Conservation (phyloP, 495 filamentous ascomycete genomes). For the Podospora sp. region DNA sequence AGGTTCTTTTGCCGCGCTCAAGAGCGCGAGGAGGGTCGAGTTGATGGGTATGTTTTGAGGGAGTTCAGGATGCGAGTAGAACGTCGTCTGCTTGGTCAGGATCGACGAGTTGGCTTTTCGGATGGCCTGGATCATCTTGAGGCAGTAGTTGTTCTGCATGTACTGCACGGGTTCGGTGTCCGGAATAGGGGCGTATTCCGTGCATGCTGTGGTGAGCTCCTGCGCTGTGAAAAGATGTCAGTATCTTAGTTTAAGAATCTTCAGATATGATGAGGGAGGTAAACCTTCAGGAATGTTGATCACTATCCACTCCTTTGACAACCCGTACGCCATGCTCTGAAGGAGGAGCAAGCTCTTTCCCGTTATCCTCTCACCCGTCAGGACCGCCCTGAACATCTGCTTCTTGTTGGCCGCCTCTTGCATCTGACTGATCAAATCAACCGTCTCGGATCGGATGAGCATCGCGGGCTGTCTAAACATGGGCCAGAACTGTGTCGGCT, state of each 20-base stretch:
- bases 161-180: slow-evolving; percentile 59
- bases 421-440: slow-evolving; percentile 68
- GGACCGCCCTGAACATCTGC: slow-evolving; percentile 62
- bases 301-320: slow-evolving; percentile 84
- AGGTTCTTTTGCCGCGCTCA: slow-evolving; percentile 71
- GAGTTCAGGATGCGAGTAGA: slow-evolving; percentile 62
- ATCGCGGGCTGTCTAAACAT: slow-evolving; percentile 79
- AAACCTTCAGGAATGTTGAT: slow-evolving; percentile 89
- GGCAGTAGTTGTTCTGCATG: slow-evolving; percentile 73
- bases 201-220: slow-evolving; percentile 76
- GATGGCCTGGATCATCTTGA: slow-evolving; percentile 70
- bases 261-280: slow-evolving; percentile 16
- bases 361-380: slow-evolving; percentile 71
- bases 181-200: slow-evolving; percentile 74
- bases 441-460: slow-evolving; percentile 72
- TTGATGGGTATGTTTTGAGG: slow-evolving; percentile 57
- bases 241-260: neutral
- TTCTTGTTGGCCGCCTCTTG: slow-evolving; percentile 53
- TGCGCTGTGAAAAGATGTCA: slow-evolving; percentile 58
- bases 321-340: slow-evolving; percentile 81
- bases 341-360: slow-evolving; percentile 87
- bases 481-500: slow-evolving; percentile 84
- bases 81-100: slow-evolving; percentile 60
- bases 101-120: slow-evolving; percentile 70
- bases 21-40: slow-evolving; percentile 67